phyloP scores from a whole-genome alignment of 805 yeast genomes.

The Ogataea zsoltii region DNA sequence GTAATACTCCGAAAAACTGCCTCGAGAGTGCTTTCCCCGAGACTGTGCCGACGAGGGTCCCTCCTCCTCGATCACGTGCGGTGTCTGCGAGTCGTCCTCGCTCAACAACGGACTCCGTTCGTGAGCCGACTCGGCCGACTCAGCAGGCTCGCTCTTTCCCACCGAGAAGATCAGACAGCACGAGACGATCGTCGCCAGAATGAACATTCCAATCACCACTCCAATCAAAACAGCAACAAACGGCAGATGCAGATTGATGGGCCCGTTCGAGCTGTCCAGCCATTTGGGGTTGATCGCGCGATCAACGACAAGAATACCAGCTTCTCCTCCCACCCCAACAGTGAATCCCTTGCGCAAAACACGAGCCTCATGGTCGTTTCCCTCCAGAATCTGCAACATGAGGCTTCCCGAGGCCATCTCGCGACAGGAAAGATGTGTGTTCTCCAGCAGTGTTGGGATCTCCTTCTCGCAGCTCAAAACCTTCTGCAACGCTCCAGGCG shows the following conservation, averaged over 20 bases:
- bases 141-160: slow-evolving; percentile 20
- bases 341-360: slow-evolving; percentile 65
- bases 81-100: background rate
- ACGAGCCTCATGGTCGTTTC: slow-evolving; percentile 57
- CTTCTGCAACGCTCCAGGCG: slow-evolving; percentile 49
- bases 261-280: slow-evolving; percentile 46
- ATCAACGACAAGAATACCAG: slow-evolving; percentile 67
- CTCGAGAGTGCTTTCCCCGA: slow-evolving; percentile 5
- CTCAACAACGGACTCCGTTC: slow-evolving; percentile 19
- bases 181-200: slow-evolving; percentile 34
- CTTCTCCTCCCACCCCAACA: slow-evolving; percentile 25
- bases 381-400: slow-evolving; percentile 45
- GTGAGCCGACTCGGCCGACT: background rate
- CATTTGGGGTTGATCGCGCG: slow-evolving; percentile 66
- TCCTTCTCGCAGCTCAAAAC: slow-evolving; percentile 49
- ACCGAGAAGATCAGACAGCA: slow-evolving; percentile 39
- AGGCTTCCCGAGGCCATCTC: slow-evolving; percentile 38
- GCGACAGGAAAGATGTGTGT: slow-evolving; percentile 47
- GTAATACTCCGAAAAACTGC: slow-evolving; percentile 29
- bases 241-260: slow-evolving; percentile 63
- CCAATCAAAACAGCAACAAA: slow-evolving; percentile 70
- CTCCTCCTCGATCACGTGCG: slow-evolving; percentile 4
- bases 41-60: background rate
- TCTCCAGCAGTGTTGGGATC: slow-evolving; percentile 45
- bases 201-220: slow-evolving; percentile 57